phyloP scores from a whole-genome alignment of 1,284 basidiomycete species.

The Ganoderma resinaceum region DNA sequence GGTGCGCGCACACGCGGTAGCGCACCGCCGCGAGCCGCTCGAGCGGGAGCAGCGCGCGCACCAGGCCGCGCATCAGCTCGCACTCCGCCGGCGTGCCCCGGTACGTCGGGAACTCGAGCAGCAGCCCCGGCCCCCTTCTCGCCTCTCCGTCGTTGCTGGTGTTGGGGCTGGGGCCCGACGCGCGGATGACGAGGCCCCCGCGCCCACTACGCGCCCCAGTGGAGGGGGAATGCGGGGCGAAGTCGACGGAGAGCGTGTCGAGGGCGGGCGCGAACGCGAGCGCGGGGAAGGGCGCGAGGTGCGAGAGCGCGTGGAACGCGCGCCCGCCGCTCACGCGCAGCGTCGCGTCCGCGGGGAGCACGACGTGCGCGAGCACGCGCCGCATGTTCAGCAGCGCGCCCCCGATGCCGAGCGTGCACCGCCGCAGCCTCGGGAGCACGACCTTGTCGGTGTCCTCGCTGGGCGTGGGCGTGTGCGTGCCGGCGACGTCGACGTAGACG shows the following conservation, averaged over 20 bases:
- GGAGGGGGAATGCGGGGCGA: background rate
- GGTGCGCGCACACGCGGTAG: conserved; percentile 12
- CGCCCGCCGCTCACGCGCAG: conserved; percentile 20
- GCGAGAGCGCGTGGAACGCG: conserved; percentile 24
- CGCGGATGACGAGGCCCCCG: conserved; percentile 17
- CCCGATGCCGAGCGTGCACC: conserved; percentile 23
- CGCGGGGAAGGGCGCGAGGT: conserved; percentile 24
- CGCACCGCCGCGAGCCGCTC: conserved; percentile 14
- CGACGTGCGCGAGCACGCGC: conserved; percentile 18
- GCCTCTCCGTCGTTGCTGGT: background rate
- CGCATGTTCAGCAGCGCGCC: conserved; percentile 29
- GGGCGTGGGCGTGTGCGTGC: background rate
- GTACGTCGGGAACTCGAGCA: conserved; percentile 22
- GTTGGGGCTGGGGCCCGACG: conserved; percentile 10
- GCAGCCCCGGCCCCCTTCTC: conserved; percentile 12
- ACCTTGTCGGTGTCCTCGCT: conserved; percentile 3
- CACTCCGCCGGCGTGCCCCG: background rate
- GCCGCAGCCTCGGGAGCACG: conserved; percentile 15
- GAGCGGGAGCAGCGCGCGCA: conserved; percentile 20
- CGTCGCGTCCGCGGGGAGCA: conserved; percentile 18
- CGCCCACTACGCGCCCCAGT: background rate
- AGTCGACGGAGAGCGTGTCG: conserved; percentile 24
- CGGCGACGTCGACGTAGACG: conserved; percentile 23
- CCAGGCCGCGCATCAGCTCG: background rate
- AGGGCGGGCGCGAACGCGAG: conserved; percentile 22